These are phyloP conservation scores for Pyrenophora teres DNA, from an alignment of 2,329 filamentous ascomycete genomes.

Conservation along the genomic window DNA sequence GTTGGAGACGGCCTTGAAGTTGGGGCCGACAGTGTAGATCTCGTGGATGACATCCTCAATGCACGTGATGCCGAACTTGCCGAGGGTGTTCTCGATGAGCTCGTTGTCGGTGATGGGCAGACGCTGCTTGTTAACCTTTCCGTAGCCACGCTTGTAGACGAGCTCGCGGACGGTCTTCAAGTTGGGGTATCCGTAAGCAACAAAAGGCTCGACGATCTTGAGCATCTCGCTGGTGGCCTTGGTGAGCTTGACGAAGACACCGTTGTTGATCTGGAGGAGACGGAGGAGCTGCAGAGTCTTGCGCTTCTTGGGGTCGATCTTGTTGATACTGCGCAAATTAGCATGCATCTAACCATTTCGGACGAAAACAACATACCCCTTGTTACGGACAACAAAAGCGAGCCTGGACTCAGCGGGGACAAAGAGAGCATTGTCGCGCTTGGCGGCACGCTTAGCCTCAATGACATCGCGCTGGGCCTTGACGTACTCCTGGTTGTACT, in stretches of 20 bases:
- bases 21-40: constrained; percentile 96
- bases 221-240: constrained; percentile 98
- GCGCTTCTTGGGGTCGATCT: constrained; percentile 99
- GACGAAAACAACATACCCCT: constrained; percentile 67
- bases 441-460: constrained; percentile 85
- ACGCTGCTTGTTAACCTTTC: constrained; percentile 99
- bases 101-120: constrained; percentile 95
- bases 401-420: constrained; percentile 95
- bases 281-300: constrained; percentile 99
- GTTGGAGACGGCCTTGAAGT: constrained; percentile 98
- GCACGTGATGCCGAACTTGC: constrained; percentile 93
- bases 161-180: constrained; percentile 99
- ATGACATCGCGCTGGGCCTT: constrained; percentile 97
- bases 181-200: constrained; percentile 99
- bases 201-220: constrained; percentile 96
- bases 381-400: constrained; percentile 98
- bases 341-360: background rate
- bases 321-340: constrained; percentile 83
- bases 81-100: constrained; percentile 94
- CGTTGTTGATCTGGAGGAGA: constrained; percentile 99
- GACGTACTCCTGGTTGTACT: constrained; percentile 99
- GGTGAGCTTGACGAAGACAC: constrained; percentile 95
- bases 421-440: constrained; percentile 92
- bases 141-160: constrained; percentile 97
- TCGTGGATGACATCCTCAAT: constrained; percentile 99